phyloP scores from a whole-genome alignment of 2,329 filamentous ascomycete species.

The Furcasterigmium furcatum region DNA sequence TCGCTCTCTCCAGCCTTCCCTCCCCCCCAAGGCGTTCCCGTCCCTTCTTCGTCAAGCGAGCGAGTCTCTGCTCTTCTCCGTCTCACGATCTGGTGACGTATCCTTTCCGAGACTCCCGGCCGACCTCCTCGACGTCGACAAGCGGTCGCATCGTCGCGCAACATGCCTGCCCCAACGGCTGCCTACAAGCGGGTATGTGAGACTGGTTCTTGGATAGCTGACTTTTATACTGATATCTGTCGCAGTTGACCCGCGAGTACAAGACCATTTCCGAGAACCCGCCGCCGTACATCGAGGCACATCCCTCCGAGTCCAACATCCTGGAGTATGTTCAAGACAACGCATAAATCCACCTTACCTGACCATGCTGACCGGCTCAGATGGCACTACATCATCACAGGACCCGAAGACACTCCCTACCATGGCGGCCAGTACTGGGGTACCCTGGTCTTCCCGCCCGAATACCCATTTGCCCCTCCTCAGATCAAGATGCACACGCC shows the following conservation, averaged over 20 bases:
- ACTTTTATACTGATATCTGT: constrained; percentile 15
- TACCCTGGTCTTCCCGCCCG: constrained; percentile 88
- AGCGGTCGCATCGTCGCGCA: constrained; percentile 5
- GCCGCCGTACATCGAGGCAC: constrained; percentile 83
- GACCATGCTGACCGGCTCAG: constrained; percentile 33
- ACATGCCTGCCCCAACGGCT: constrained; percentile 51
- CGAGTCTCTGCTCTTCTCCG: neutral
- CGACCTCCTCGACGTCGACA: constrained; percentile 11
- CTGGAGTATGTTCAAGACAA: constrained; percentile 61
- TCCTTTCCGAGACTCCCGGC: neutral
- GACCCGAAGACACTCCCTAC: constrained; percentile 91
- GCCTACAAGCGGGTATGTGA: constrained; percentile 65
- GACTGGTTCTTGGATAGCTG: neutral
- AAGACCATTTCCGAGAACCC: constrained; percentile 68
- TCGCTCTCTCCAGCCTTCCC: neutral
- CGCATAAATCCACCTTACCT: neutral
- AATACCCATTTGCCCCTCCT: constrained; percentile 96
- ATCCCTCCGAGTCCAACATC: constrained; percentile 88
- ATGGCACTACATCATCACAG: constrained; percentile 95
- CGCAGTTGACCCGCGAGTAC: constrained; percentile 59
- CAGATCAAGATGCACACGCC: constrained; percentile 99
- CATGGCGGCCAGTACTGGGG: constrained; percentile 97
- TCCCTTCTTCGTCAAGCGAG: neutral
- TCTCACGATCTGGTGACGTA: constrained; percentile 5
- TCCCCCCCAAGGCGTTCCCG: neutral